These are phyloP conservation scores for Ceratobasidium sp. DNA, from an alignment of 1,284 basidiomycete genomes.

Conservation along the genomic window DNA sequence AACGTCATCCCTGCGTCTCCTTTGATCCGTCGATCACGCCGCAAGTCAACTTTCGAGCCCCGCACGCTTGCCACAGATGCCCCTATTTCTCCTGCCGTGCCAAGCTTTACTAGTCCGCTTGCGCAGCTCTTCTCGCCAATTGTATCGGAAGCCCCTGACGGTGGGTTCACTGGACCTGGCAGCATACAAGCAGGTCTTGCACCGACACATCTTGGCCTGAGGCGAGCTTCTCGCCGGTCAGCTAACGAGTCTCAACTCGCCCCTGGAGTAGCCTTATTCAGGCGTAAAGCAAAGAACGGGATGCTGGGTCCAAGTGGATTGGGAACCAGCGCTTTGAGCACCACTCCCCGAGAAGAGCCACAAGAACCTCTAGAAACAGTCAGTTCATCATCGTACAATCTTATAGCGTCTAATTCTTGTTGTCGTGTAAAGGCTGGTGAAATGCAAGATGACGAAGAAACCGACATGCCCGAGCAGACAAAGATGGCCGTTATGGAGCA, in stretches of 20 bases:
- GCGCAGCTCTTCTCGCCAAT: conserved; percentile 81
- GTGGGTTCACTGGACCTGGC: conserved; percentile 23
- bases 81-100: background rate
- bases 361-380: conserved; percentile 39
- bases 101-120: conserved; percentile 67
- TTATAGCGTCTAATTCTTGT: background rate
- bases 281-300: conserved; percentile 12
- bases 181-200: no score
- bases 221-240: conserved; percentile 28
- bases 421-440: background rate
- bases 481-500: conserved; percentile 29
- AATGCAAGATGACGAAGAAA: conserved; percentile 22
- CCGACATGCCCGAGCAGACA: background rate
- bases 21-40: background rate
- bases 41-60: conserved; percentile 39
- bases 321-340: conserved; percentile 38
- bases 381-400: background rate
- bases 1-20: conserved; percentile 36
- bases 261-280: conserved; percentile 36
- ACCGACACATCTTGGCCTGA: conserved; percentile 18
- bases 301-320: conserved; percentile 11
- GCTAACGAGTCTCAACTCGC: conserved; percentile 35
- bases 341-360: conserved; percentile 23
- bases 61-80: conserved; percentile 23
- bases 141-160: conserved; percentile 52